phyloP scores from a whole-genome alignment of 805 yeast genomes.

The Starmerella riodocensis region DNA sequence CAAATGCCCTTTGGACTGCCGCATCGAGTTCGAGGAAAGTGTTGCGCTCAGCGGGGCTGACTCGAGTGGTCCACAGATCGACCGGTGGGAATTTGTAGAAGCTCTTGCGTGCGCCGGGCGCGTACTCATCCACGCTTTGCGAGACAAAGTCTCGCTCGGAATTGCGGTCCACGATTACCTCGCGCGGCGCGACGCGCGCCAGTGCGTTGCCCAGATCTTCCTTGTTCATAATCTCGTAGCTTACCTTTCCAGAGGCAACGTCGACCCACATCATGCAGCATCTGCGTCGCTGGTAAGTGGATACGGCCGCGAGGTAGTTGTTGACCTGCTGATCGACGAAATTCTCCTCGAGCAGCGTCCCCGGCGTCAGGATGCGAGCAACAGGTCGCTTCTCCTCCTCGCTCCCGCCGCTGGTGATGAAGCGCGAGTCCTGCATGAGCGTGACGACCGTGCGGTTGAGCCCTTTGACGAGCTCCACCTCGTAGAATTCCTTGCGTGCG shows the following conservation, averaged over 20 bases:
- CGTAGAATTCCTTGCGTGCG: conserved; percentile 54
- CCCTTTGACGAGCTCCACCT: conserved; percentile 59
- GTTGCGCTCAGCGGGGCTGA: conserved; percentile 1
- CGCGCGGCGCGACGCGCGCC: conserved; percentile 68
- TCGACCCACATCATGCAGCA: conserved; percentile 85
- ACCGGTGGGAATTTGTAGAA: conserved; percentile 34
- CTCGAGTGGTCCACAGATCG: conserved; percentile 9
- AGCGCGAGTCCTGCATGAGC: conserved; percentile 38
- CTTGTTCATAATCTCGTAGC: conserved; percentile 48
- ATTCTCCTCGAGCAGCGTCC: conserved; percentile 79
- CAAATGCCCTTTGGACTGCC: conserved; percentile 45
- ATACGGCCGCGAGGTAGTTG: conserved; percentile 54
- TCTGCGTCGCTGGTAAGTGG: conserved; percentile 16
- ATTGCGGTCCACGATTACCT: conserved; percentile 42
- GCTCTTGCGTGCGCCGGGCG: conserved; percentile 33
- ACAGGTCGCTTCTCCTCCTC: conserved; percentile 44
- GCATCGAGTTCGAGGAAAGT: conserved; percentile 17
- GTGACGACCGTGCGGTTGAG: conserved; percentile 62
- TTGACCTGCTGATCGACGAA: conserved; percentile 60
- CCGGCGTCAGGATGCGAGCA: conserved; percentile 76
- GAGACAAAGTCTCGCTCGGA: conserved; percentile 29
- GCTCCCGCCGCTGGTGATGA: conserved; percentile 23
- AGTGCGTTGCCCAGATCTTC: conserved; percentile 56
- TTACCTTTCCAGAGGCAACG: conserved; percentile 64
- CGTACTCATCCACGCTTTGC: conserved; percentile 31